Base-by-base conservation (phyloP, 129 eudicot genomes). In the Artemisia annua region DNA sequence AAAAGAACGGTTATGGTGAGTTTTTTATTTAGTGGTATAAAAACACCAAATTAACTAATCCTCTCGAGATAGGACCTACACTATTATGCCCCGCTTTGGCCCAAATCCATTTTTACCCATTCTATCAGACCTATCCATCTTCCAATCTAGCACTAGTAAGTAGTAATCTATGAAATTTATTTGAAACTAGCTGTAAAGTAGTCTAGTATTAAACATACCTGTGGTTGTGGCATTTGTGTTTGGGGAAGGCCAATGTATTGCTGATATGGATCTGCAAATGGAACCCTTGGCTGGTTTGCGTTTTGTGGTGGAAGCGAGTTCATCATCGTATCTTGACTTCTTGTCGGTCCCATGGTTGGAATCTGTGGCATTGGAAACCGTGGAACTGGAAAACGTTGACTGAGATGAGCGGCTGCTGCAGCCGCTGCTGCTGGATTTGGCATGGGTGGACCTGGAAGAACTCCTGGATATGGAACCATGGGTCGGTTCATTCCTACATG, bases 401-500 rank as follows among this genome's bases (percentile, higher is more conserved):
- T 75, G 59, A 91, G 49, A 60, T 80, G 87, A 76, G 82, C 82
- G 14, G 83, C 83, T 17, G 62, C 62, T 13, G 57, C 26, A n/a
- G 74, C 72, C 14, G 83, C 82, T 18, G 83, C 78, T 44, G 79
- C 85, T 8, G 85, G 73, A 62, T 70, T 67, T 8, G 81, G 90
- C 78, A 84, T 26, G 62, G 83, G 24, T 55, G 96, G 14, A 35
- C 82, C 78, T 11, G 86, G 89, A n/a, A 84, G 51, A 48, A 80
- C 64, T 7, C 80, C 15, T 10, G 87, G 96, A 52, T 80, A 88
- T 53, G 90, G 86, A 63, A 88, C 70, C 83, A 88, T 66, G 26
- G 83, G 78, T 5, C 83, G 84, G 89, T 73, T 91, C 90, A 88
- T 88, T 62, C 88, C 85, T 84, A 86, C 81, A 4, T 70, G 81